phyloP scores from a whole-genome alignment of 768 basidiomycete genomes.

The Neoboletus brunneissimus region DNA sequence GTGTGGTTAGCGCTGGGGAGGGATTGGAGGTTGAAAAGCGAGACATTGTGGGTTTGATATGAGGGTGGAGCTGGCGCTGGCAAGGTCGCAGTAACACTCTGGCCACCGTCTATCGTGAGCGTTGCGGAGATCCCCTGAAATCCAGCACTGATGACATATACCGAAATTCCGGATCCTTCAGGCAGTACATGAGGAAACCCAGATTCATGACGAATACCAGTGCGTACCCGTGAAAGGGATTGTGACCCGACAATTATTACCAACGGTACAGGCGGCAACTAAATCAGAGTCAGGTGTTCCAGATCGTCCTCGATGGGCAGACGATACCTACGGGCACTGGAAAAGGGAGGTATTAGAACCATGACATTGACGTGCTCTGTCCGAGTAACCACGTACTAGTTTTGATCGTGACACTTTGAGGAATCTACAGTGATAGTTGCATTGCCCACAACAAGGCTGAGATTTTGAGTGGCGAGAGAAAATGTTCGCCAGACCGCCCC shows the following conservation, averaged over 20 bases:
- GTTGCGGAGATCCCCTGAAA: constrained; percentile 10
- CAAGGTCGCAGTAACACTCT: neutral
- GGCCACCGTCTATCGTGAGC: constrained; percentile 10
- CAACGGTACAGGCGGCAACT: constrained; percentile 8
- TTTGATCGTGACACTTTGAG: constrained; percentile 14
- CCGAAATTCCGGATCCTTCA: constrained; percentile 16
- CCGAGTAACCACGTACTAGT: constrained; percentile 8
- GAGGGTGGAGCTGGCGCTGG: constrained; percentile 3
- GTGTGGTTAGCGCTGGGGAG: constrained; percentile 11
- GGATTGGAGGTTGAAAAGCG: constrained; percentile 13
- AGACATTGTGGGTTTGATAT: constrained; percentile 16
- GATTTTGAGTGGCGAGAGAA: constrained; percentile 2
- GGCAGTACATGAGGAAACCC: neutral
- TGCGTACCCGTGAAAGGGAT: constrained; percentile 17
- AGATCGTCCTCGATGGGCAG: neutral
- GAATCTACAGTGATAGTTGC: constrained; percentile 4
- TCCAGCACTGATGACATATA: constrained; percentile 15
- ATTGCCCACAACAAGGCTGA: neutral
- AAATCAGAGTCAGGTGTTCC: neutral
- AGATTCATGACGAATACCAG: neutral
- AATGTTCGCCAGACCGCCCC: constrained; percentile 2
- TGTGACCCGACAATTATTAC: constrained; percentile 6
- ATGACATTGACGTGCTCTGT: neutral
- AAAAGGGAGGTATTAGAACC: neutral
- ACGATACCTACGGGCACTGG: constrained; percentile 12